Percentiles rank a stretch among this genome's conserved stretches.
Conservation (phyloP, 306 rosid species). For the Vigna mungo region DNA sequence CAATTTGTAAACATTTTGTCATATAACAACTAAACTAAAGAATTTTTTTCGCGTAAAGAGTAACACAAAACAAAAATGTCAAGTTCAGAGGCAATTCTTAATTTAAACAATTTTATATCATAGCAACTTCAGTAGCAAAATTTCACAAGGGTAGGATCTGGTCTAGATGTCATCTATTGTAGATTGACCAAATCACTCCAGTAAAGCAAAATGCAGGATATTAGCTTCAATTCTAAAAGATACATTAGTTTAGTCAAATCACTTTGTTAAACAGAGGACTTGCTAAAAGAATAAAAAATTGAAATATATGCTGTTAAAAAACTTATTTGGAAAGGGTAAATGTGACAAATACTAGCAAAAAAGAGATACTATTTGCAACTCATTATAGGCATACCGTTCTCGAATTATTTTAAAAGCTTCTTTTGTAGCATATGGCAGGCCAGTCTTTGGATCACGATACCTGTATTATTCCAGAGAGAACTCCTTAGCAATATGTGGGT, state of each 20-base stretch:
- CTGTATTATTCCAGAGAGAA: constrained; percentile 56
- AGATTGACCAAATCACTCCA: constrained; percentile 32
- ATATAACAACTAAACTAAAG: not conserved
- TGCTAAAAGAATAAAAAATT: constrained; percentile 6
- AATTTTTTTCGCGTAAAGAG: not conserved
- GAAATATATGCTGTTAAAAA: constrained; percentile 1
- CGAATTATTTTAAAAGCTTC: constrained; percentile 86
- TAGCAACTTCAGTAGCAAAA: constrained; percentile 21
- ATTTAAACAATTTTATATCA: not conserved
- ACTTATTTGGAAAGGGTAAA: constrained; percentile 30
- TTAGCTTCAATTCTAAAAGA: not conserved
- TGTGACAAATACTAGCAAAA: constrained; percentile 1
- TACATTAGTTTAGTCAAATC: not conserved
- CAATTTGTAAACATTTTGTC: not conserved
- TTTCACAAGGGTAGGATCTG: not conserved
- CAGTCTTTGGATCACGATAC: constrained; percentile 94
- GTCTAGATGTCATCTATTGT: not conserved
- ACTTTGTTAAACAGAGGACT: constrained; percentile 1
- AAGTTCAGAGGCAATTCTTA: not conserved
- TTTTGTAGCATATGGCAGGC: constrained; percentile 86
- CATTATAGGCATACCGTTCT: constrained; percentile 67
- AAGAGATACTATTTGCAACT: constrained; percentile 32
- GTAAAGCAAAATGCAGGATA: not conserved
- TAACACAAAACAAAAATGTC: not conserved
- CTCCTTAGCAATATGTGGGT: constrained; percentile 23